Evolutionary conservation across 2,329 filamentous ascomycete species (phyloP), one percentile per base, ranked within the genome.

Genomic region (Hypomyces perniciosus): DNA sequence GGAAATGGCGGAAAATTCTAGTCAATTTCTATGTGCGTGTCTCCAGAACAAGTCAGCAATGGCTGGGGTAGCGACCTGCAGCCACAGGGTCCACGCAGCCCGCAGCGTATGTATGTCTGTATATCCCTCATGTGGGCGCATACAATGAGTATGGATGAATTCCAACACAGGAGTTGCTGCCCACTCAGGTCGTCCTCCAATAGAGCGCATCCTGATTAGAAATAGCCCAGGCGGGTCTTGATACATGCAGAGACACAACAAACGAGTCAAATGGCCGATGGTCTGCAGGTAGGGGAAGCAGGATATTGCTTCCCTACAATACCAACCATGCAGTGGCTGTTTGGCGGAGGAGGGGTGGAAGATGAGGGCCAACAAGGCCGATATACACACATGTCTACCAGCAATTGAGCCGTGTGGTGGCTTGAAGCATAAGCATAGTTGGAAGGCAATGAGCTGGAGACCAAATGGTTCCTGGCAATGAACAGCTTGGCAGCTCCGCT

Each of bases 401-500:
- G 20, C 20, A 20, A 38, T 38, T 12, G 20, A 12, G 20, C 6
- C 35, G 20, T 38, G 35, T 38, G 35, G 42, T 33, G 35, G 42
- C 35, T 48, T 28, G 20, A 35, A 13, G 33, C 42, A 8, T 28
- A 29, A 34, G 35, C 7, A 8, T 43, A 37, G 29, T 33, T 26
- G 41, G 38, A 34, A 35, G 12, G 33, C 40, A 31, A 28, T 40
- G 46, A 49, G 47, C n/a, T 43, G 26, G 37, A 46, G 35, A 38
- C 26, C 20, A 46, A 46, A n/a, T 37, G 12, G 48, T 46, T 46
- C 43, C 43, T 50, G 43, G 37, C 37, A 41, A 31, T 34, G 30
- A 45, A 38, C 48, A 26, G 48, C 35, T 27, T 45, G 31, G 38
- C 31, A 33, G 20, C 30, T 48, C 46, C 42, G 39, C 46, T 48